phyloP scores from a whole-genome alignment of 768 basidiomycete species.

The Rhodotorula paludigena region DNA sequence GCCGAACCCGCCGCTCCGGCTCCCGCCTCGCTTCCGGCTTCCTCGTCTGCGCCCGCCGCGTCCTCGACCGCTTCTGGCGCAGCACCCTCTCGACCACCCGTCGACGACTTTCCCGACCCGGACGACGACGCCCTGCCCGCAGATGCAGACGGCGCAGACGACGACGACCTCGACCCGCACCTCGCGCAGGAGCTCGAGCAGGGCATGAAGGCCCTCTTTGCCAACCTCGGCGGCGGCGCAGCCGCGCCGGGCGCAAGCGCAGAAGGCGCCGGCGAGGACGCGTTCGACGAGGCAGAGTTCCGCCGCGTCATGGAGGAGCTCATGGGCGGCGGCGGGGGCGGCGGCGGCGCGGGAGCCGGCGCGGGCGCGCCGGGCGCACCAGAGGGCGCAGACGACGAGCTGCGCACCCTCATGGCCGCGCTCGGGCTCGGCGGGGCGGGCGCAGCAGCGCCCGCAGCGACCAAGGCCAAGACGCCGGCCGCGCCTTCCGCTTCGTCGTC shows the following conservation, averaged over 20 bases:
- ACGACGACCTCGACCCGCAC: conserved; percentile 24
- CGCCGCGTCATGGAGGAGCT: conserved; percentile 33
- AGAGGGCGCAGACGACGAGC: conserved; percentile 11
- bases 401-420: neutral
- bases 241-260: neutral
- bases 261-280: conserved; percentile 1
- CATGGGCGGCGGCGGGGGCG: conserved; percentile 2
- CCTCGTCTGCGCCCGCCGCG: neutral
- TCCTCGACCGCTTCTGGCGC: too few species aligned
- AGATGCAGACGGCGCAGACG: neutral
- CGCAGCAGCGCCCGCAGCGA: neutral
- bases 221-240: conserved; percentile 11
- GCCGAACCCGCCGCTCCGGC: neutral
- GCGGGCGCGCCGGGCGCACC: neutral
- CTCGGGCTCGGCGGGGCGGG: conserved; percentile 22
- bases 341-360: neutral
- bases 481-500: conserved; percentile 31
- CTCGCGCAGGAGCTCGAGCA: conserved; percentile 32
- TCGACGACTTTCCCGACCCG: conserved; percentile 26
- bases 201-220: conserved; percentile 36
- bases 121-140: conserved; percentile 27
- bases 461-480: conserved; percentile 18
- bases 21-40: neutral
- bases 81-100: too few species aligned
- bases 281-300: conserved; percentile 32